These are phyloP conservation scores for Prunus mira DNA, from an alignment of 306 rosid species.

Conservation along the genomic window DNA sequence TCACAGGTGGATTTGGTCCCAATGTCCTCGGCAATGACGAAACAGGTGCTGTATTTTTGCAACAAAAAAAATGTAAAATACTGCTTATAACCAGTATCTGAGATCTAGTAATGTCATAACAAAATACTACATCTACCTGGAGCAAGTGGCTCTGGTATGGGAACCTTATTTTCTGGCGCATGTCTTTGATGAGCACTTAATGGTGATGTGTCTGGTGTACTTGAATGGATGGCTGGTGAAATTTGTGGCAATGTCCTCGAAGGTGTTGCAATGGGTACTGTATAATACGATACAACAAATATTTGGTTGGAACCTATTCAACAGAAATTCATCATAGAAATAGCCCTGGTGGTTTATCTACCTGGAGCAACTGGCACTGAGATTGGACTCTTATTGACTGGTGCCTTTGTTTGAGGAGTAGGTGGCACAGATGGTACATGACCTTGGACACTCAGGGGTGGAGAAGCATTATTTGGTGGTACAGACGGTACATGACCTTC, in stretches of 20 bases:
- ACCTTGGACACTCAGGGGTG: constrained; percentile 35
- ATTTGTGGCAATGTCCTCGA: constrained; percentile 37
- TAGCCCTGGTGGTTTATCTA: constrained; percentile 20
- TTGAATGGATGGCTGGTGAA: constrained; percentile 52
- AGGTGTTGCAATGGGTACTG: constrained; percentile 49
- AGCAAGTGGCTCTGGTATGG: constrained; percentile 42
- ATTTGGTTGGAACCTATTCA: constrained; percentile 17
- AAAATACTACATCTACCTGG: constrained; percentile 42
- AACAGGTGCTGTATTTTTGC: constrained; percentile 29
- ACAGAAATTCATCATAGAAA: constrained; percentile 15
- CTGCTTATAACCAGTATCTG: constrained; percentile 7
- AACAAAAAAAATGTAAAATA: neutral
- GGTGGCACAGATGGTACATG: constrained; percentile 51
- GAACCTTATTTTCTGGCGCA: constrained; percentile 41
- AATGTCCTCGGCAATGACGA: constrained; percentile 34
- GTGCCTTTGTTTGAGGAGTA: constrained; percentile 22
- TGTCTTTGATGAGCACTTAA: constrained; percentile 38
- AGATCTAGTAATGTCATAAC: constrained; percentile 15
- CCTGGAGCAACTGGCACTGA: constrained; percentile 50
- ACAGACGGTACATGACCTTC: constrained; percentile 26
- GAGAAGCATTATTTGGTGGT: constrained; percentile 36
- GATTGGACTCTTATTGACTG: constrained; percentile 20
- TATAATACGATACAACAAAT: constrained; percentile 8
- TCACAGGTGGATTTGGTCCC: constrained; percentile 24
- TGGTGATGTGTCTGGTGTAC: constrained; percentile 47